Evolutionary conservation across 345 rosid genomes (phyloP).

Genomic region (Litchi chinensis): DNA sequence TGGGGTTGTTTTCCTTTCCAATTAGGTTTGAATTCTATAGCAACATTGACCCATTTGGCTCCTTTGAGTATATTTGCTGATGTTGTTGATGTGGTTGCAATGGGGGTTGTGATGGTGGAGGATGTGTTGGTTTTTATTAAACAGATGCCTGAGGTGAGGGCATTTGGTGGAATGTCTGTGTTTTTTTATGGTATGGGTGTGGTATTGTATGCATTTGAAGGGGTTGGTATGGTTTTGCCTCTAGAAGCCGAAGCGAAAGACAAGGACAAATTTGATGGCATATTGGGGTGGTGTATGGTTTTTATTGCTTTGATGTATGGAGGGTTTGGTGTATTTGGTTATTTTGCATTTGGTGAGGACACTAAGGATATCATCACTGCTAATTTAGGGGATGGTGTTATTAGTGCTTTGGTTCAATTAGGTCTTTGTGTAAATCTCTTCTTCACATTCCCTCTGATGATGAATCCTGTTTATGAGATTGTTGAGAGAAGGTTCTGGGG

Average conservation of each 20-base stretch:
- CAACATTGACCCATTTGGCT: constrained; percentile 79
- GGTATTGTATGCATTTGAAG: constrained; percentile 77
- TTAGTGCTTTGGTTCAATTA: constrained; percentile 66
- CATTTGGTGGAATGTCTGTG: constrained; percentile 62
- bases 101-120: constrained; percentile 68
- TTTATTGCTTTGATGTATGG: constrained; percentile 66
- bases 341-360: constrained; percentile 72
- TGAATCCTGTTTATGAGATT: constrained; percentile 89
- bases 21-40: constrained; percentile 70
- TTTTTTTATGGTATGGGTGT: constrained; percentile 86
- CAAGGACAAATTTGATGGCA: constrained; percentile 58
- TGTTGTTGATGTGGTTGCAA: constrained; percentile 74
- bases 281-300: constrained; percentile 52
- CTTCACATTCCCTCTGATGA: constrained; percentile 92
- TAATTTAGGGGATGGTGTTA: constrained; percentile 63
- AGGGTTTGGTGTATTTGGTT: constrained; percentile 69
- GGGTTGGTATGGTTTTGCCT: constrained; percentile 77
- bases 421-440: constrained; percentile 84
- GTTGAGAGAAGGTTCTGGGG: constrained; percentile 67
- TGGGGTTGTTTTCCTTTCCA: constrained; percentile 89
- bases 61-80: constrained; percentile 96
- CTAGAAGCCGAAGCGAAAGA: constrained; percentile 69
- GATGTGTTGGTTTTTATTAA: constrained; percentile 45
- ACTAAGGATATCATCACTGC: constrained; percentile 80
- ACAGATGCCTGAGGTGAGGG: constrained; percentile 48